phyloP scores from a whole-genome alignment of 139 green algal genomes.

The Coelastrella sp. region DNA sequence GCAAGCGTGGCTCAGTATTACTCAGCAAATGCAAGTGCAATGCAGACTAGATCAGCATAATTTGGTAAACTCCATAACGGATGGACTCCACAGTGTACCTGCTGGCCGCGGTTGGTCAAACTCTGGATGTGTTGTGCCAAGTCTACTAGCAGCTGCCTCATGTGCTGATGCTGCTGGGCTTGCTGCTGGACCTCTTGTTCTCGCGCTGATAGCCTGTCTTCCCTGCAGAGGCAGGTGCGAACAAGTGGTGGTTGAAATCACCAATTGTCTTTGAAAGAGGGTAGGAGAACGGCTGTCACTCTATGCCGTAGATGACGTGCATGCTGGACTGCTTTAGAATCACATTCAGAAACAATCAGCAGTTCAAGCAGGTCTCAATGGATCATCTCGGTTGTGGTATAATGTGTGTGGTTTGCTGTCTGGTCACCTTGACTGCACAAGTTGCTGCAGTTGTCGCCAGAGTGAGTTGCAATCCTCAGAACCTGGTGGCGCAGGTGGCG shows the following conservation, averaged over 20 bases:
- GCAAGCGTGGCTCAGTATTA: too few relatives aligned
- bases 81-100: too few relatives aligned
- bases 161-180: background rate
- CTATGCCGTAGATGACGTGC: background rate
- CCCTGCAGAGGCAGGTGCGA: conserved; percentile 14
- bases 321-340: background rate
- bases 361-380: background rate
- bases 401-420: background rate
- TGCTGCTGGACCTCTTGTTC: conserved; percentile 31
- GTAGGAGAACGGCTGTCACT: too few relatives aligned
- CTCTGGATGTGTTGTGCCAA: conserved; percentile 26
- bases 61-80: too few relatives aligned
- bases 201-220: background rate
- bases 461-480: background rate
- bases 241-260: background rate
- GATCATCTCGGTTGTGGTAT: background rate
- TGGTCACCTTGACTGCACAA: background rate
- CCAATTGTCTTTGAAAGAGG: too few relatives aligned
- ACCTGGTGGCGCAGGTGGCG: background rate
- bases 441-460: conserved; percentile 32
- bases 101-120: too few relatives aligned
- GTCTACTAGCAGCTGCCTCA: background rate
- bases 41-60: too few relatives aligned
- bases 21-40: too few relatives aligned
- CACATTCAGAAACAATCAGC: background rate